phyloP scores from a whole-genome alignment of 148 eudicot species.

The Chenopodium formosanum region DNA sequence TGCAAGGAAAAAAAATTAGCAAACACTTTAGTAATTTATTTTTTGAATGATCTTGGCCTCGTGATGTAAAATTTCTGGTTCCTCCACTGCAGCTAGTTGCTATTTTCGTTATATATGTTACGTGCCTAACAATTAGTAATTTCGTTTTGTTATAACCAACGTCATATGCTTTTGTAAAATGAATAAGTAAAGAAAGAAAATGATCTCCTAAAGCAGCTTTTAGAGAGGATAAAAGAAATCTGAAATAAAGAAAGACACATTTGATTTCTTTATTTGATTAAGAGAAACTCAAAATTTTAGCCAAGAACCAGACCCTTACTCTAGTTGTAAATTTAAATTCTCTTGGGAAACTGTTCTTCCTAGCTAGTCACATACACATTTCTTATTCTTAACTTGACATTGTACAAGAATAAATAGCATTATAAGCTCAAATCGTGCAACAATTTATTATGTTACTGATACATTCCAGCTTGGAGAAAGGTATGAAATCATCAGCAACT shows the following conservation, averaged over 20 bases:
- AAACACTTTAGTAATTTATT: too few relatives aligned
- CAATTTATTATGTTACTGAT: background rate
- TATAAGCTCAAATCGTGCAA: background rate
- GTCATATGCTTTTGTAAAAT: background rate
- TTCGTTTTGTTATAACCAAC: too few relatives aligned
- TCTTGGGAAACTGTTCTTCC: background rate
- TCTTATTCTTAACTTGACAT: too few relatives aligned
- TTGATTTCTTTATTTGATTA: background rate
- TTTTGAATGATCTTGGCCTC: too few relatives aligned
- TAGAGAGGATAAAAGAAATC: too few relatives aligned
- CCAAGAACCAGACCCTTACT: background rate
- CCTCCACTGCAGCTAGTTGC: too few relatives aligned
- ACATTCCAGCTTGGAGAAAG: background rate
- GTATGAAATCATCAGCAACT: constrained; percentile 1
- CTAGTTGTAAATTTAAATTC: background rate
- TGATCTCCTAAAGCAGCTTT: too few relatives aligned
- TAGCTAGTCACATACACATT: background rate
- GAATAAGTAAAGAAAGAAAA: background rate
- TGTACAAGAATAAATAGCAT: background rate
- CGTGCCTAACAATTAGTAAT: too few relatives aligned
- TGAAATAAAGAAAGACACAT: too few relatives aligned
- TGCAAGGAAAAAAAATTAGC: too few relatives aligned
- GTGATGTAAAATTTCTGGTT: too few relatives aligned
- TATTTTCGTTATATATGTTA: too few relatives aligned
- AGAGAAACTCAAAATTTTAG: background rate